Conservation (phyloP, 1,284 basidiomycete species). For the Cryptococcus jaspeensis region DNA sequence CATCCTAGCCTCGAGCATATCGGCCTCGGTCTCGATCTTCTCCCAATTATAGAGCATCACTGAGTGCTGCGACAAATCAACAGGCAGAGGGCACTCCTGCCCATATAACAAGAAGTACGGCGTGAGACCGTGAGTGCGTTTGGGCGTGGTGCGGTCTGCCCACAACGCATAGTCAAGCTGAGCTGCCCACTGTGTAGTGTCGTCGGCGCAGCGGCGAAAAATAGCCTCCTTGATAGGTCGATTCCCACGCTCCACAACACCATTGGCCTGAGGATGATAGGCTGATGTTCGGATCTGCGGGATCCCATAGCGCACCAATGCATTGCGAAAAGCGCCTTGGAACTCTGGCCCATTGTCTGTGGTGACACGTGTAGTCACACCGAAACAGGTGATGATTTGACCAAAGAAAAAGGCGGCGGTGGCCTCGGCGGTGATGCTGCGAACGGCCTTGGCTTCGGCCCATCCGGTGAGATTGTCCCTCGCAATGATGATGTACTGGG, state of each 20-base stretch:
- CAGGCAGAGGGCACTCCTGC: background rate
- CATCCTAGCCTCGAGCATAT: background rate
- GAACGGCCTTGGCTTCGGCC: background rate
- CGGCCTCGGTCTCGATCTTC: background rate
- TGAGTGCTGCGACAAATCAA: background rate
- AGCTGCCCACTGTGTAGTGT: background rate
- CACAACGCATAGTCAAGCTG: background rate
- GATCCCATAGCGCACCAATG: background rate
- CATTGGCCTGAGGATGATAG: slow-evolving; percentile 6
- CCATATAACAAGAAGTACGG: background rate
- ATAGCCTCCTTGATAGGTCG: slow-evolving; percentile 8
- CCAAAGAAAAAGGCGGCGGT: background rate
- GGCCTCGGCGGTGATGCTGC: background rate
- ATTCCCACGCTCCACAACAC: slow-evolving; percentile 9
- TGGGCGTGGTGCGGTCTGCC: background rate
- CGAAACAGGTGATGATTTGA: background rate
- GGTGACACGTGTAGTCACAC: background rate
- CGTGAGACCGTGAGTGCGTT: background rate
- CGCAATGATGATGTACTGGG: background rate
- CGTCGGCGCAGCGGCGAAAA: slow-evolving; percentile 1
- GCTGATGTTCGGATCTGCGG: background rate
- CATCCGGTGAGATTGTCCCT: background rate
- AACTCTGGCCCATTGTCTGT: background rate
- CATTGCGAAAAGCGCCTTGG: background rate
- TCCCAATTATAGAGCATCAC: background rate